Evolutionary conservation across 2,329 filamentous ascomycete genomes (phyloP).

Genomic region (Sporothrix pallida): DNA sequence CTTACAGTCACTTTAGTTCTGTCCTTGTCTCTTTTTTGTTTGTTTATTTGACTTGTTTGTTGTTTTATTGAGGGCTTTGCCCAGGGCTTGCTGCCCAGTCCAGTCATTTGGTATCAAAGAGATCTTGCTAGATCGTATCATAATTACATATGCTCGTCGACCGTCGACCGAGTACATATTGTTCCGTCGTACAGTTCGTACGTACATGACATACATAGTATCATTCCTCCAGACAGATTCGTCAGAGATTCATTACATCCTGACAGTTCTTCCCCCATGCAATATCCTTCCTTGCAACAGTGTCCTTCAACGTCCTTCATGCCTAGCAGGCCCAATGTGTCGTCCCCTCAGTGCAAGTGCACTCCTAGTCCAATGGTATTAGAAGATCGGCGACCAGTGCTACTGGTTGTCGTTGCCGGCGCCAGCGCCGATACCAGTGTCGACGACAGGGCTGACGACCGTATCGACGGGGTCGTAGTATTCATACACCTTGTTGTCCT

Average conservation of each 20-base stretch:
- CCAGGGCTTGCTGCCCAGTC: not conserved
- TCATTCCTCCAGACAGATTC: not conserved
- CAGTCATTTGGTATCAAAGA: no score
- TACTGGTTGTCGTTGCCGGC: no score
- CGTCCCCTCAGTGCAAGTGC: not conserved
- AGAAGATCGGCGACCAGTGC: no score
- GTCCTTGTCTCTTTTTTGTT: not conserved
- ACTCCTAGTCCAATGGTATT: not conserved
- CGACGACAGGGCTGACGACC: conserved; percentile 35
- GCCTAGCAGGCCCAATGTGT: not conserved
- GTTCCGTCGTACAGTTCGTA: not conserved
- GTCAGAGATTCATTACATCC: not conserved
- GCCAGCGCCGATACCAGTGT: not conserved
- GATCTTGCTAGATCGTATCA: not conserved
- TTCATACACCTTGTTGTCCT: conserved; percentile 56
- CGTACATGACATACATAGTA: not conserved
- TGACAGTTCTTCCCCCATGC: not conserved
- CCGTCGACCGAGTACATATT: not conserved
- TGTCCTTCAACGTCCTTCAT: not conserved
- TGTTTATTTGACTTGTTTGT: not conserved
- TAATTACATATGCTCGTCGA: not conserved
- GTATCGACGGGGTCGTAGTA: conserved; percentile 60
- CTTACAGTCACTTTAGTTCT: not conserved
- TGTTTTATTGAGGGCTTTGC: not conserved
- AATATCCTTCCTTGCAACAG: not conserved